A percentile compares a stretch with the other conserved stretches of the same genome.
phyloP scores from a whole-genome alignment of 306 rosid genomes.

The Biancaea sappan region DNA sequence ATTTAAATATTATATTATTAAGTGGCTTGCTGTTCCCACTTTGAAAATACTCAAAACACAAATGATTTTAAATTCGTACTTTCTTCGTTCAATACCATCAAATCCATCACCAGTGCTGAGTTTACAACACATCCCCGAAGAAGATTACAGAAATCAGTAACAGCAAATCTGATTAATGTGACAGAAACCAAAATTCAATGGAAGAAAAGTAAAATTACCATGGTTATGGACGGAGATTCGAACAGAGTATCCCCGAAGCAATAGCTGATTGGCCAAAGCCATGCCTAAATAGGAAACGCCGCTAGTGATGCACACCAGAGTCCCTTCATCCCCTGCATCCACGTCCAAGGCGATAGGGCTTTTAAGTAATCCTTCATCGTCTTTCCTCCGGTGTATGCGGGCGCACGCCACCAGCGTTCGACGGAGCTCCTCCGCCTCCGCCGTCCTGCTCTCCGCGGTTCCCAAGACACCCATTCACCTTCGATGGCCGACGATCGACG shows the following conservation, averaged over 20 bases:
- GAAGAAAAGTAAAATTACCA: conserved; percentile 33
- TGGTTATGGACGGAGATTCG: conserved; percentile 61
- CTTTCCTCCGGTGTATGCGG: conserved; percentile 35
- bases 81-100: neutral
- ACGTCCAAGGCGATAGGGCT: conserved; percentile 5
- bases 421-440: conserved; percentile 56
- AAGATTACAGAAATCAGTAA: neutral
- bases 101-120: neutral
- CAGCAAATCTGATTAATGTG: neutral
- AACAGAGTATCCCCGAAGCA: conserved; percentile 75
- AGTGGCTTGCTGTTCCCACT: neutral
- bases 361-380: conserved; percentile 40
- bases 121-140: neutral
- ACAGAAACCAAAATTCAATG: neutral
- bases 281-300: conserved; percentile 81
- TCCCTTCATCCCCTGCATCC: conserved; percentile 36
- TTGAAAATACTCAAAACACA: neutral
- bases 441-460: conserved; percentile 49
- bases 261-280: conserved; percentile 67
- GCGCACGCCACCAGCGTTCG: conserved; percentile 46
- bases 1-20: neutral
- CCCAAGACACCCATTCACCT: conserved; percentile 58
- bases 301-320: conserved; percentile 74
- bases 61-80: neutral
- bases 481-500: neutral